Base-by-base conservation (phyloP, 257 asterid genomes). In the Rauvolfia tetraphylla region DNA sequence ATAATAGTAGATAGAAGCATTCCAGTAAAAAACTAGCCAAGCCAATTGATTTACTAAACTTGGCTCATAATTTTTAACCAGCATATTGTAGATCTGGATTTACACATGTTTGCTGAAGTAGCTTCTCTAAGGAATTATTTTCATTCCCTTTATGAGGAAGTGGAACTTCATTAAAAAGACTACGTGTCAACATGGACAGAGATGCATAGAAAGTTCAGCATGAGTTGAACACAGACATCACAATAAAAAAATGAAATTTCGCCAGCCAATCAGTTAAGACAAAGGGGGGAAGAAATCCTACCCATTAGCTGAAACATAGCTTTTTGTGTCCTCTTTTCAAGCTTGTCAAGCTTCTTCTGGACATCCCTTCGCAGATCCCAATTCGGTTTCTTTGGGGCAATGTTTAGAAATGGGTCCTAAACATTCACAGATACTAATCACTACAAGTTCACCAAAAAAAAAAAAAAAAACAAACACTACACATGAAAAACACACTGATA, bases 351-450 rank as follows among this genome's bases (percentile, higher is more conserved):
- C 83, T 85, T 93, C 86, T 89, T 95, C 80, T 93, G 99, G 70
- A 92, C 96, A 85, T 95, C 98, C 86, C 97, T 88, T 58, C 96
- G 80, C 76, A 95, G 88, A 79, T 95, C 99, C 99, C 99, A 93
- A 79, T 95, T 95, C 17, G 98, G 97, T 79, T 95, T 95, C 86
- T 95, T 95, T 23, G 99, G 99, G 70, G 96, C 99, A 83, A 95
- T 93, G 84, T 91, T 93, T 36, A 95, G 85, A 86, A 95, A 91
- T 5, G 98, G 99, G 68, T 93, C 96, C 98, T 93, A 84, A 66
- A 73, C 68, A 68, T 76, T 59, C 65, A 76, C 31, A 34, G 11
- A 44, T 38, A 25, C 33, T 29, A 68, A 75, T 77, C 5, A 68
- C 25, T 25, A 61, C 2, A 48, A 22, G 10, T 13, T 42, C 29